Percentiles rank a stretch among this genome's conserved stretches.
Evolutionary conservation across 176 grass and related monocot genomes (phyloP).

Genomic region (Bonia amplexicaulis): DNA sequence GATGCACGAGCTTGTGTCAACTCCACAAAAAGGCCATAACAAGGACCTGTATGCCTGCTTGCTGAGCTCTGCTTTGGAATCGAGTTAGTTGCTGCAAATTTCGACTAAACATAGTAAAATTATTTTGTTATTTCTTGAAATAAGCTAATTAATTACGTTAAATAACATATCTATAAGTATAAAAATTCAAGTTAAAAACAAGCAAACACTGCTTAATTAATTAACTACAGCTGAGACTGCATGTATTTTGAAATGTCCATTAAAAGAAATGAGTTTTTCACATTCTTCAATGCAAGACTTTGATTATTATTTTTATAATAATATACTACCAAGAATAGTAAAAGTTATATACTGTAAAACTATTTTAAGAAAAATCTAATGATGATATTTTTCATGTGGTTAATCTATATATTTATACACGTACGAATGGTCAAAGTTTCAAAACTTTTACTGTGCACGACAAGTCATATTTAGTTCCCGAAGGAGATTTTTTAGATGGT

Average conservation of each 20-base stretch:
- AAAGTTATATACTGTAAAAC: neutral
- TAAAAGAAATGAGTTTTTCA: neutral
- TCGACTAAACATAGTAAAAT: neutral
- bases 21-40: neutral
- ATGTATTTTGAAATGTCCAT: neutral
- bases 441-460: neutral
- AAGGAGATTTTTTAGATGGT: neutral
- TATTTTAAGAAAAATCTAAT: neutral
- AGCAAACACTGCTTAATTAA: neutral
- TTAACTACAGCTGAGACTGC: neutral
- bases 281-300: neutral
- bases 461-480: neutral
- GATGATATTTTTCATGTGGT: neutral
- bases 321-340: neutral
- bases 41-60: neutral
- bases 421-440: neutral
- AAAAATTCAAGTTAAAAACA: neutral
- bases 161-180: neutral
- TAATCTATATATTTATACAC: neutral
- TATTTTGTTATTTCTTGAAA: neutral
- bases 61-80: neutral
- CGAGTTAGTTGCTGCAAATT: neutral
- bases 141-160: neutral
- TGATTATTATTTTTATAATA: neutral
- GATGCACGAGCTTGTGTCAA: neutral